Conservation (phyloP, 1,139 yeast genomes). For the Magnusiomyces suaveolens region DNA sequence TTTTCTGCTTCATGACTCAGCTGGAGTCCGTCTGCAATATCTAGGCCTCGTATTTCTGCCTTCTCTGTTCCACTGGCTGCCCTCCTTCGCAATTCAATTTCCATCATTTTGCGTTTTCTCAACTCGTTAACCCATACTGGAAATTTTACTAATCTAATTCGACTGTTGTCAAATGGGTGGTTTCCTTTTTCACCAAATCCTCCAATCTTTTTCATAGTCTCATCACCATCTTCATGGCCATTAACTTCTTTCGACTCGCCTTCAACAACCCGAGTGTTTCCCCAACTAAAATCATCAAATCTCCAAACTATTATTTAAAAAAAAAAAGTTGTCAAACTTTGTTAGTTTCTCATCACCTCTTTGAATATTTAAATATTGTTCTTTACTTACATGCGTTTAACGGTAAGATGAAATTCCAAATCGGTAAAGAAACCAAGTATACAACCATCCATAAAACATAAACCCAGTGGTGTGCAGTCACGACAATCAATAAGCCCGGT, state of each 20-base stretch:
- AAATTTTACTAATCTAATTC: slow-evolving; percentile 10
- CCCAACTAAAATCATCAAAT: slow-evolving; percentile 94
- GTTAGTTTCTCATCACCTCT: too few relatives aligned
- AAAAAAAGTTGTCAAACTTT: neutral
- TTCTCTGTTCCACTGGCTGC: neutral
- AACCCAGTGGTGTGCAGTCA: slow-evolving; percentile 64
- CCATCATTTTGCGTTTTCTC: neutral
- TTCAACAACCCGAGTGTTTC: slow-evolving; percentile 71
- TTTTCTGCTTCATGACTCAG: neutral
- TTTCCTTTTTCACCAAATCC: neutral
- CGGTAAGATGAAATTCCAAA: slow-evolving; percentile 87
- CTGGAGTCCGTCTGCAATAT: neutral
- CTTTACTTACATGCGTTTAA: slow-evolving; percentile 48
- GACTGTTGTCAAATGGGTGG: slow-evolving; percentile 3
- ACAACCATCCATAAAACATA: slow-evolving; percentile 71
- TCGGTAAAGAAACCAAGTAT: slow-evolving; percentile 69
- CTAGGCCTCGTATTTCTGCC: neutral
- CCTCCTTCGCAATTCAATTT: neutral
- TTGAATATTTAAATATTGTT: neutral
- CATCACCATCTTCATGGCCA: neutral
- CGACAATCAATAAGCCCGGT: slow-evolving; percentile 72
- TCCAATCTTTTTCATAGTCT: neutral
- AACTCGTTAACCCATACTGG: slow-evolving; percentile 9
- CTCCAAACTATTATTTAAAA: slow-evolving; percentile 46
- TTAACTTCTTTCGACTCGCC: slow-evolving; percentile 36